phyloP scores from a whole-genome alignment of 2,329 filamentous ascomycete genomes.

The Piedraia hortae region DNA sequence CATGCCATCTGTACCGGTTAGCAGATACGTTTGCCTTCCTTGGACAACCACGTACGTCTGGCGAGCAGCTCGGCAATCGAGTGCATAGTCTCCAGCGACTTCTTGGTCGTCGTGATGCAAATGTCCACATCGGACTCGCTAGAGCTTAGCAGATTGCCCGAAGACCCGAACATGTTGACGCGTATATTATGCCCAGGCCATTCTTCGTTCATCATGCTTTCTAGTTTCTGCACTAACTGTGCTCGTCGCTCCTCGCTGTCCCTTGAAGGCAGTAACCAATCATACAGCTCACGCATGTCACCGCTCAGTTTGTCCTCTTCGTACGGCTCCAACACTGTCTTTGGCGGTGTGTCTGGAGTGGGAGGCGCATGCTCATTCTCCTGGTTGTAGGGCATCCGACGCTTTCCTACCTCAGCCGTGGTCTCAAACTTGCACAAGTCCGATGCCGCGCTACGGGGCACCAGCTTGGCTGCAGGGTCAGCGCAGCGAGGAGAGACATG shows the following conservation, averaged over 20 bases:
- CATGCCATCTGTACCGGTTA: conserved; percentile 50
- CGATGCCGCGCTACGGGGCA: conserved; percentile 33
- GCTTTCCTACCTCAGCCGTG: conserved; percentile 48
- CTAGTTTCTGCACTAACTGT: conserved; percentile 61
- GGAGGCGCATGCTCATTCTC: conserved; percentile 57
- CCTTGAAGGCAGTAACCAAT: conserved; percentile 53
- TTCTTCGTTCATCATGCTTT: conserved; percentile 62
- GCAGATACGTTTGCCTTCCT: neutral
- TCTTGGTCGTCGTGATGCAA: conserved; percentile 81
- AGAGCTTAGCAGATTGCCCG: conserved; percentile 79
- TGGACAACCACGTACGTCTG: conserved; percentile 34
- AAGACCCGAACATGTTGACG: conserved; percentile 92
- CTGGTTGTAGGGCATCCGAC: conserved; percentile 65
- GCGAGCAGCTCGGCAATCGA: conserved; percentile 65
- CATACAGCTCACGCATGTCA: conserved; percentile 67
- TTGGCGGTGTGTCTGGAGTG: conserved; percentile 37
- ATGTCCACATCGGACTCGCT: conserved; percentile 96
- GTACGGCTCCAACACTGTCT: conserved; percentile 40
- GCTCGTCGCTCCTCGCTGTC: conserved; percentile 51
- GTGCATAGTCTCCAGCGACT: conserved; percentile 68
- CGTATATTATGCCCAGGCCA: conserved; percentile 80
- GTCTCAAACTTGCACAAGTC: conserved; percentile 69
- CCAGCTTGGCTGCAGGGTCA: conserved; percentile 58
- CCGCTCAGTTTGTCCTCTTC: conserved; percentile 50
- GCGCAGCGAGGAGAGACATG: conserved; percentile 70